Percentiles rank a stretch among this genome's conserved stretches.
Evolutionary conservation across 768 basidiomycete species (phyloP).

Genomic region (Boletus bicolor): DNA sequence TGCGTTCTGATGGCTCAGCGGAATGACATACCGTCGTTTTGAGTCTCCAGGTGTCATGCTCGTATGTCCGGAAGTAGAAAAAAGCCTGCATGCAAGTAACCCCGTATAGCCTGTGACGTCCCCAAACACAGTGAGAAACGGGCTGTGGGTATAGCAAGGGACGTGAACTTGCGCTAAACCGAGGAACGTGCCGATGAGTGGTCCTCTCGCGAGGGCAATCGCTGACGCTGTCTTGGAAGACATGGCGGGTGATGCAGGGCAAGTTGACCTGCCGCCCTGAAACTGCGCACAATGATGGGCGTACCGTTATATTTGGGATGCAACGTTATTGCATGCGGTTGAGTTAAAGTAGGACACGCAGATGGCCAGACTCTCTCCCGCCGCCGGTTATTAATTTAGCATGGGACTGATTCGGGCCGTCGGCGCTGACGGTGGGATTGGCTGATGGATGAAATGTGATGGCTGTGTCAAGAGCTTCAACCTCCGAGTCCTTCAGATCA

Average conservation of each 20-base stretch:
- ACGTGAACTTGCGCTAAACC: constrained; percentile 17
- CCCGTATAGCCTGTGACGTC: constrained; percentile 24
- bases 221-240: not conserved
- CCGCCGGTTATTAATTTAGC: not conserved
- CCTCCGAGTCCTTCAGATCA: not conserved
- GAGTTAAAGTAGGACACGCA: not conserved
- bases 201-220: constrained; percentile 22
- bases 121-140: not conserved
- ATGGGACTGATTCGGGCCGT: not conserved
- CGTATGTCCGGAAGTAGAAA: constrained; percentile 28
- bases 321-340: not conserved
- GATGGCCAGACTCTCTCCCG: not conserved
- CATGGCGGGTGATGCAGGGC: constrained; percentile 1
- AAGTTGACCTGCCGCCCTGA: not conserved
- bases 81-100: constrained; percentile 28
- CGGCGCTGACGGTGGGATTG: not conserved
- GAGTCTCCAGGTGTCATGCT: constrained; percentile 13
- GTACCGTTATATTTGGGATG: not conserved
- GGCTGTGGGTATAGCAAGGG: not conserved
- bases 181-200: constrained; percentile 27
- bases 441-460: too few relatives aligned
- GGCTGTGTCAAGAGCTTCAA: not conserved
- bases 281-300: not conserved
- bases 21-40: constrained; percentile 21
- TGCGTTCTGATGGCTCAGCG: not conserved